Conservation (phyloP, 2,329 filamentous ascomycete genomes). For the Pyrenophora seminiperda region DNA sequence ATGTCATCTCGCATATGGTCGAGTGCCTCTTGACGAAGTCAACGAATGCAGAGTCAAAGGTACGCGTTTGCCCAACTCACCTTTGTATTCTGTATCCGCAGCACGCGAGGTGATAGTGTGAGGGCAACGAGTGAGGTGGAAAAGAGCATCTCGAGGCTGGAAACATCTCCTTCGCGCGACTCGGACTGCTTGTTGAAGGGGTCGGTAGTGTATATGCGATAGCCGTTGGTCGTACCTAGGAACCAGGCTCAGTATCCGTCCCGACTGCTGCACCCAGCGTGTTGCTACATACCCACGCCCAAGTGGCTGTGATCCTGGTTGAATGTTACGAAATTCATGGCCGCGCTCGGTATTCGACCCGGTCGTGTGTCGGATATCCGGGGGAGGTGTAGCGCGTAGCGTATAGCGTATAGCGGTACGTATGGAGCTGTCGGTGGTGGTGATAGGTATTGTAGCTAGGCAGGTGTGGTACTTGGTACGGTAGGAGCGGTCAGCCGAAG, state of each 20-base stretch:
- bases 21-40: conserved; percentile 63
- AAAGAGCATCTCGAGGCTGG: conserved; percentile 98
- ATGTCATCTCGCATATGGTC: conserved; percentile 97
- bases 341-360: conserved; percentile 40
- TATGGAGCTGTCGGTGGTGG: conserved; percentile 11
- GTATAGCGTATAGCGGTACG: too few species aligned
- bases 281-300: conserved; percentile 74
- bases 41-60: conserved; percentile 5
- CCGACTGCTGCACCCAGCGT: too few species aligned
- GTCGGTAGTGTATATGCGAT: conserved; percentile 95
- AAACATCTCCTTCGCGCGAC: conserved; percentile 91
- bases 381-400: too few species aligned
- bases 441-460: conserved; percentile 10
- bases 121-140: conserved; percentile 95
- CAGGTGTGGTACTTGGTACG: too few species aligned
- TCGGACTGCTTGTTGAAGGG: conserved; percentile 95
- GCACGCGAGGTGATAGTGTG: conserved; percentile 85
- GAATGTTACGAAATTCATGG: conserved; percentile 97
- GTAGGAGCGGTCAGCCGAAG: conserved; percentile 10
- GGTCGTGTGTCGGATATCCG: conserved; percentile 7
- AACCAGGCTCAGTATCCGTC: conserved; percentile 14
- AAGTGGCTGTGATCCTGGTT: conserved; percentile 99
- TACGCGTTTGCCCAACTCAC: conserved; percentile 54
- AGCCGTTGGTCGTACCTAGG: conserved; percentile 86
- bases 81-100: conserved; percentile 98